Evolutionary conservation across 306 rosid species (phyloP).

Genomic region (Castanopsis chinensis): DNA sequence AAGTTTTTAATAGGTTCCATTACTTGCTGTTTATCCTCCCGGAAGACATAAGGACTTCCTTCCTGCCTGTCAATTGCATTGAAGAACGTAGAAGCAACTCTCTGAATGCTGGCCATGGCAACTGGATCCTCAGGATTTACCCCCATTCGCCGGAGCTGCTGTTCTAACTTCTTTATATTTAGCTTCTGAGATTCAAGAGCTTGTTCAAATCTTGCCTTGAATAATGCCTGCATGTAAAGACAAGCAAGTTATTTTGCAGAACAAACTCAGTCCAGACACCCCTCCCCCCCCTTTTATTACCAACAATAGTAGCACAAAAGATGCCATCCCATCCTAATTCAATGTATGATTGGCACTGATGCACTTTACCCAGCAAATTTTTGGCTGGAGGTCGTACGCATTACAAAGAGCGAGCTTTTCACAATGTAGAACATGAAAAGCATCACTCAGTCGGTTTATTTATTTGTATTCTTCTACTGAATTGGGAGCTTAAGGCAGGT

Average conservation of each 20-base stretch:
- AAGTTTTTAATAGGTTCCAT: slow-evolving; percentile 34
- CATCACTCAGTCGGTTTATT: too few species aligned
- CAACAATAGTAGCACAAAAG: slow-evolving; percentile 2
- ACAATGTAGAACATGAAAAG: too few species aligned
- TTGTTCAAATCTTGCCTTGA: slow-evolving; percentile 99
- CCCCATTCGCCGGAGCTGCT: slow-evolving; percentile 87
- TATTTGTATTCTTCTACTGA: too few species aligned
- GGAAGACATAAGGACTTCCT: slow-evolving; percentile 86
- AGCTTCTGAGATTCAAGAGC: slow-evolving; percentile 97
- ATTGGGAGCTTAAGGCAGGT: neutral
- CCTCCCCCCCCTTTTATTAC: neutral
- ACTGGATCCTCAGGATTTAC: slow-evolving; percentile 95
- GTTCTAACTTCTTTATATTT: slow-evolving; percentile 89
- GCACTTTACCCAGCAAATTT: neutral
- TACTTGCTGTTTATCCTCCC: slow-evolving; percentile 40
- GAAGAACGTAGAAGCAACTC: slow-evolving; percentile 93
- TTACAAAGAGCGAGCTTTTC: too few species aligned
- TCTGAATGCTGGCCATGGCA: slow-evolving; percentile 94
- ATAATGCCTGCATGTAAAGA: slow-evolving; percentile 68
- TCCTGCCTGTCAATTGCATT: slow-evolving; percentile 92
- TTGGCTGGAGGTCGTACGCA: neutral
- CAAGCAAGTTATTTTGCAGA: neutral
- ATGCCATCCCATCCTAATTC: neutral
- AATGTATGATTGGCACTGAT: neutral
- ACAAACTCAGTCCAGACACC: neutral